Base-by-base conservation (phyloP, 2,329 filamentous ascomycete genomes). In the Xylaria sp. region DNA sequence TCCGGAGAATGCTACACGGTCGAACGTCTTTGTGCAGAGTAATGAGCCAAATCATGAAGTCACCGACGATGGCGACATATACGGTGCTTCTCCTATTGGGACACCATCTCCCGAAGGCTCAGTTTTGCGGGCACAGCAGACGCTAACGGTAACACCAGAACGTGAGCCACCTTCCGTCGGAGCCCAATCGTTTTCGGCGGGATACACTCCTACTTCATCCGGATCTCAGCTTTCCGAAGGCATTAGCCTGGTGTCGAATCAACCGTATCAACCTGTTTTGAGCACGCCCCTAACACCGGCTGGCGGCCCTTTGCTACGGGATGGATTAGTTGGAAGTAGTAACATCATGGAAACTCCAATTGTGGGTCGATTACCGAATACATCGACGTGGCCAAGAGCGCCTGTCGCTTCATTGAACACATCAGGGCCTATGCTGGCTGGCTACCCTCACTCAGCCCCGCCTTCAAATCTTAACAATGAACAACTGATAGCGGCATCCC, bases 381-480 rank as follows among this genome's bases (percentile, higher is more conserved):
- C 78, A 12, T 74, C 74, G 65, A 84, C 83, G 8, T 86, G 84
- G 83, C 83, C 84, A 23, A 76, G 74, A 17, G 72, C 67, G 19
- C 72, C 73, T 14, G 73, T 73, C 35, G 69, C 60, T 21, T 51
- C 62, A 25, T 54, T 69, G 4, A 59, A 70, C 17, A 57, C 70
- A 14, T 70, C 74, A 21, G 57, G 65, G 52, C 64, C 70, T 17
- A 63, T 69, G 17, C 53, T 67, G 12, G 68, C 62, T 14, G 77
- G 74, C 3, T 78, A 80, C 64, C 78, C 81, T 1, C 78, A 75
- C 56, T 82, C 81, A 8, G 79, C 78, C 0, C 78, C 80, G 4
- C 71, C 75, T 4, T 71, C 67, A 1, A 71, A 75, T 14, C 59
- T 71, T 23, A 72, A 73, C 9, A 70, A 71, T 28, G 73, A 74